These are phyloP conservation scores for Aaosphaeria pasadenensis DNA, from an alignment of 2,329 filamentous ascomycete species.

Conservation along the genomic window DNA sequence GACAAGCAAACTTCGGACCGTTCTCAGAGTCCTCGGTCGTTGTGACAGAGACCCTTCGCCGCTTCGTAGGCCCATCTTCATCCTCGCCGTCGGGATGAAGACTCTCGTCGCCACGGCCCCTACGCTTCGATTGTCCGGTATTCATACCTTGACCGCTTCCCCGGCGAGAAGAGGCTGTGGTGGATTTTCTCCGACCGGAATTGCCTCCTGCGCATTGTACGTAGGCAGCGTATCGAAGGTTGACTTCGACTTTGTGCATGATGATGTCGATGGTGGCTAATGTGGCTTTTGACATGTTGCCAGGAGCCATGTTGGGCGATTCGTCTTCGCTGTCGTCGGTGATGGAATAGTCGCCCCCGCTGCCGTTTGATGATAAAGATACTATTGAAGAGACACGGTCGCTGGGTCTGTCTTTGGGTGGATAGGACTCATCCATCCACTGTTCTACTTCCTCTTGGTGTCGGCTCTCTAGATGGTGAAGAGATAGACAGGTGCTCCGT, in stretches of 20 bases:
- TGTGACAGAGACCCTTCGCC: slow-evolving; percentile 20
- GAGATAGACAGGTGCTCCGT: background rate
- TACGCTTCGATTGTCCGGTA: slow-evolving; percentile 17
- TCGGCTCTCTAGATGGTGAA: background rate
- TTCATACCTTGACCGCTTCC: slow-evolving; percentile 12
- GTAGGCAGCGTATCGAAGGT: slow-evolving; percentile 20
- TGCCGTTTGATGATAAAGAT: slow-evolving; percentile 25
- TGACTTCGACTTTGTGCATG: slow-evolving; percentile 26
- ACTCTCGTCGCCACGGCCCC: slow-evolving; percentile 12
- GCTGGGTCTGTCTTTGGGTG: slow-evolving; percentile 15
- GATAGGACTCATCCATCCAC: slow-evolving; percentile 24
- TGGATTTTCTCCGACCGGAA: slow-evolving; percentile 6
- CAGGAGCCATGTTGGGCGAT: background rate
- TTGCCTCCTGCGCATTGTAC: slow-evolving; percentile 16
- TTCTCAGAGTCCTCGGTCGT: slow-evolving; percentile 22
- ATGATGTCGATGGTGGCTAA: slow-evolving; percentile 24
- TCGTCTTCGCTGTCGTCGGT: slow-evolving; percentile 21
- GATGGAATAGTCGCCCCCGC: slow-evolving; percentile 26
- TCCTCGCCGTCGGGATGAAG: slow-evolving; percentile 9
- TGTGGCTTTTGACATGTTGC: slow-evolving; percentile 13
- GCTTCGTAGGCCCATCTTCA: slow-evolving; percentile 22
- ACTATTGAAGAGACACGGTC: slow-evolving; percentile 22
- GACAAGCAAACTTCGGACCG: slow-evolving; percentile 35
- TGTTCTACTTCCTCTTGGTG: slow-evolving; percentile 18
- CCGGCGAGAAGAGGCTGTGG: slow-evolving; percentile 1